phyloP scores from a whole-genome alignment of 305 asterid species.

The Caryopteris hybrid region DNA sequence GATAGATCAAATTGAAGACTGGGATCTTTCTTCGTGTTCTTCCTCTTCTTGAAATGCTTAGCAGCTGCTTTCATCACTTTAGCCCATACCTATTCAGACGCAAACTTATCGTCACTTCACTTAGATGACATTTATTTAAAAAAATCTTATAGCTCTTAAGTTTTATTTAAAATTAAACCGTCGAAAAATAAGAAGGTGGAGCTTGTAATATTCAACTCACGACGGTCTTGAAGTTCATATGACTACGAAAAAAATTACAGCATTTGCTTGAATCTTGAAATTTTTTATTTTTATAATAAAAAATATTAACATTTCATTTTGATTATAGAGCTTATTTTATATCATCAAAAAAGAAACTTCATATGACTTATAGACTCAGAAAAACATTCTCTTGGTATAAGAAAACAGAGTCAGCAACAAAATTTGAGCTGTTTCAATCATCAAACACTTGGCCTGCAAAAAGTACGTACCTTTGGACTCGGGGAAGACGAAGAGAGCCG shows the following conservation, averaged over 20 bases:
- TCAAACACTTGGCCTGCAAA: neutral
- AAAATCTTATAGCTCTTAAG: too few species aligned
- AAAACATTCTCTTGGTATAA: neutral
- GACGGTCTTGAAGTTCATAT: too few species aligned
- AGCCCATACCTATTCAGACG: conserved; percentile 43
- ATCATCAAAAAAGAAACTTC: too few species aligned
- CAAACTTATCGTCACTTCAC: neutral
- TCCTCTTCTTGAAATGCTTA: conserved; percentile 65
- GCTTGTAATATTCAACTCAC: too few species aligned
- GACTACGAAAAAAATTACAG: too few species aligned
- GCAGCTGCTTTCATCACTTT: conserved; percentile 61
- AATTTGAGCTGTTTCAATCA: neutral
- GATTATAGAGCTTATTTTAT: neutral
- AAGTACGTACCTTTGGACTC: conserved; percentile 54
- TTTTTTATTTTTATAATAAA: too few species aligned
- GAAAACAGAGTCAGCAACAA: neutral
- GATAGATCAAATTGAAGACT: conserved; percentile 21
- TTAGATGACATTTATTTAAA: too few species aligned
- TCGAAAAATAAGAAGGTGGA: too few species aligned
- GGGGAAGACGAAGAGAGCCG: conserved; percentile 32
- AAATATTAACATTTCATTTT: too few species aligned
- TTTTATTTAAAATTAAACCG: too few species aligned
- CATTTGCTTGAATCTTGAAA: too few species aligned
- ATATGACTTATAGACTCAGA: neutral
- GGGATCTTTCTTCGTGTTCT: conserved; percentile 31